Base-by-base conservation (phyloP, 305 asterid genomes). In the Ilex paraguariensis region DNA sequence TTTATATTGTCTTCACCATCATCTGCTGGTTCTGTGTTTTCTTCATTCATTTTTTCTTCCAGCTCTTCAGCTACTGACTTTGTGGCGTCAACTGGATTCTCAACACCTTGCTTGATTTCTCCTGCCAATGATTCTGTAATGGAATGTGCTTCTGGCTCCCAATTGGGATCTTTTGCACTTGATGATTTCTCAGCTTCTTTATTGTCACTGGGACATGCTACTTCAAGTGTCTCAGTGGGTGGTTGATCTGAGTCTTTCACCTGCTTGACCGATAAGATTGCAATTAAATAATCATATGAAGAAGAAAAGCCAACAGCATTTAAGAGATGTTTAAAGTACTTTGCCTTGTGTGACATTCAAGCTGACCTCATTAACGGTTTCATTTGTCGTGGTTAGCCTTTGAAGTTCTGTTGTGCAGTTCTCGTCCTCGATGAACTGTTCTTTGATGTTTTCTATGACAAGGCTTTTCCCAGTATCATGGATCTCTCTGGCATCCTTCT, bases 1-100 rank as follows among this genome's bases (percentile, higher is more conserved):
- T 42, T 11, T 11, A 1, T 11, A 1, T 42, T 42, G 48, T 42
- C 48, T 11, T 11, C 48, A 42, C 48, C 8, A 42, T 7, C 12
- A 42, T 42, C 48, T 42, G 13, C 5, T 10, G 13, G 13, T 46
- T 46, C 52, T 46, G 15, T 13, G 13, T 46, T 46, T 46, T 46
- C 52, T 46, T 46, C 52, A 10, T 46, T 46, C 15, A 10, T 46
- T 4, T 40, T 44, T 49, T 67, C 60, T 54, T 67, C 56, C 13
- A 66, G 40, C 54, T 66, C 71, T 62, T 73, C 82, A 67, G 71
- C 57, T 61, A 57, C 76, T 54, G 62, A 49, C 69, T 62, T 62
- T 66, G 84, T 70, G 64, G 48, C 52, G n/a, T 63, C 64, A 54
- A 59, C 58, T 59, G 28, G 71, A 51, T 68, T 55, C 55, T 69